A percentile compares a stretch with the other conserved stretches of the same genome.
Evolutionary conservation across 2,329 filamentous ascomycete species (phyloP).

Genomic region (Microdochium trichocladiopsis): DNA sequence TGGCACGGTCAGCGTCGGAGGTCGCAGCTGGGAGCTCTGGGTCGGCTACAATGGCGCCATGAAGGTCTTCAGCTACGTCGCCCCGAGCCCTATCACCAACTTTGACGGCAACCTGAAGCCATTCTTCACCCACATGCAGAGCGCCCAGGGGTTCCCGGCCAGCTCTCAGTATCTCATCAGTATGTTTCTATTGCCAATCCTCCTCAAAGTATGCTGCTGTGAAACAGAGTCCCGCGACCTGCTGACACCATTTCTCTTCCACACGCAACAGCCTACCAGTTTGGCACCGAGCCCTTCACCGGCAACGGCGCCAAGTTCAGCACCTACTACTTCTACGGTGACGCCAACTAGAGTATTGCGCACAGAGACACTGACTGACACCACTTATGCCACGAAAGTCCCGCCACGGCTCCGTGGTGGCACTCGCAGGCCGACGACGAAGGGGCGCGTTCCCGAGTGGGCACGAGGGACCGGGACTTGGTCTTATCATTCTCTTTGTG

Average conservation of each 20-base stretch:
- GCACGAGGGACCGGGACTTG: too few species aligned
- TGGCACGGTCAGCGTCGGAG: slow-evolving; percentile 41
- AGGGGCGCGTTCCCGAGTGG: too few species aligned
- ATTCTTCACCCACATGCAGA: slow-evolving; percentile 47
- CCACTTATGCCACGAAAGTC: too few species aligned
- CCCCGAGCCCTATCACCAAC: slow-evolving; percentile 27
- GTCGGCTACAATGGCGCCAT: slow-evolving; percentile 45
- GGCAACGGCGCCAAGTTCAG: slow-evolving; percentile 4
- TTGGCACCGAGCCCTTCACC: slow-evolving; percentile 16
- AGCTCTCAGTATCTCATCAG: slow-evolving; percentile 15
- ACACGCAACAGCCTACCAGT: slow-evolving; percentile 12
- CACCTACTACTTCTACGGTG: neutral
- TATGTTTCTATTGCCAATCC: too few species aligned
- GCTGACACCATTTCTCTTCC: too few species aligned
- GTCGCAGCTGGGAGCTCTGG: slow-evolving; percentile 44
- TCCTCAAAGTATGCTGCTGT: neutral
- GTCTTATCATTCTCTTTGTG: too few species aligned
- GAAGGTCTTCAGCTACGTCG: slow-evolving; percentile 45
- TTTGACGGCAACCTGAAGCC: slow-evolving; percentile 46
- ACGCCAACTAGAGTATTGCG: slow-evolving; percentile 19
- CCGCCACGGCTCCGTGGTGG: too few species aligned
- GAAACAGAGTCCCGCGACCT: too few species aligned
- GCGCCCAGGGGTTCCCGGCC: slow-evolving; percentile 30
- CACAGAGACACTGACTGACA: too few species aligned
- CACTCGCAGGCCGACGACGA: too few species aligned